Evolutionary conservation across 176 grass and related monocot species (phyloP).

Genomic region (Carex parvula): DNA sequence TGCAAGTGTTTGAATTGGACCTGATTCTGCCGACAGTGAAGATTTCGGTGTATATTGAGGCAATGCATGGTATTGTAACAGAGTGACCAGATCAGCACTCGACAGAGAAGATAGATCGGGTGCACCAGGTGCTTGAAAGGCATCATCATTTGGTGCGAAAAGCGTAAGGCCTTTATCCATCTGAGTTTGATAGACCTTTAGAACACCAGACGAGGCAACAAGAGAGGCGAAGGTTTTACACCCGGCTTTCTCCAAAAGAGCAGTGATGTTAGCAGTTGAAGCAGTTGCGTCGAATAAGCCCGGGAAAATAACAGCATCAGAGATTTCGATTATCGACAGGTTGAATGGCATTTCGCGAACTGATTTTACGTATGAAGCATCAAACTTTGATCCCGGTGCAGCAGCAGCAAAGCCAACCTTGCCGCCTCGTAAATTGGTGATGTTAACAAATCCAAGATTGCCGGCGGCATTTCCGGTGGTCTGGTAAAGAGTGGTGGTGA

Average conservation of each 20-base stretch:
- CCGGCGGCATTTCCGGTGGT: slow-evolving; percentile 60
- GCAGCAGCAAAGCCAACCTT: slow-evolving; percentile 61
- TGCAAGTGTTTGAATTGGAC: slow-evolving; percentile 51
- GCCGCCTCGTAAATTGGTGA: slow-evolving; percentile 48
- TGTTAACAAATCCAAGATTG: slow-evolving; percentile 58
- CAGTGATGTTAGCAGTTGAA: slow-evolving; percentile 44
- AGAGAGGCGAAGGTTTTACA: slow-evolving; percentile 82
- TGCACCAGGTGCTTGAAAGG: slow-evolving; percentile 47
- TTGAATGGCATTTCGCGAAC: slow-evolving; percentile 60
- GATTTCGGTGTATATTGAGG: slow-evolving; percentile 64
- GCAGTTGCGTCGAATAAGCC: slow-evolving; percentile 56
- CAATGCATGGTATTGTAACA: slow-evolving; percentile 77
- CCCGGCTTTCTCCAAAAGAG: slow-evolving; percentile 71
- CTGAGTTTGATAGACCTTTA: slow-evolving; percentile 60
- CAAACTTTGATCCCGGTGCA: slow-evolving; percentile 44
- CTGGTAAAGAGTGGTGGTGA: slow-evolving; percentile 75
- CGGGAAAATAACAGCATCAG: slow-evolving; percentile 61
- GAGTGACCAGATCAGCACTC: slow-evolving; percentile 50
- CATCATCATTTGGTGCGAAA: slow-evolving; percentile 84
- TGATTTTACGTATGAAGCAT: slow-evolving; percentile 58
- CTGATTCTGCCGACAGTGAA: slow-evolving; percentile 50
- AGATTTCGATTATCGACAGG: slow-evolving; percentile 59
- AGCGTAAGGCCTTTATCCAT: slow-evolving; percentile 83
- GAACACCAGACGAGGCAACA: slow-evolving; percentile 47
- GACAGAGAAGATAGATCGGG: slow-evolving; percentile 55